Conservation (phyloP, 345 rosid genomes). For the Eucalyptus fibrosa region DNA sequence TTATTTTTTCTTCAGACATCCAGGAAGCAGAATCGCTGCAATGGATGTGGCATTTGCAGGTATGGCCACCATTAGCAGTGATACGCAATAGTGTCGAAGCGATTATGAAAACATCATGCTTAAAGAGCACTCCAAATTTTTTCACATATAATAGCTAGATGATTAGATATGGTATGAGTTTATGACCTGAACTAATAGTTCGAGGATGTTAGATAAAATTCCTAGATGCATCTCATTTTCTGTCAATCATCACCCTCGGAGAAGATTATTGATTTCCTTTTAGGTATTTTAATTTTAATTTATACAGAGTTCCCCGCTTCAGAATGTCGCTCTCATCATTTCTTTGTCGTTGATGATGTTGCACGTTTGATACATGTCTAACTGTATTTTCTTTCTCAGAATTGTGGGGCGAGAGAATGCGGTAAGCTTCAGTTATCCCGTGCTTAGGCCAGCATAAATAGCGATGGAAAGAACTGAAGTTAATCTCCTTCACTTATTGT, state of each 20-base stretch:
- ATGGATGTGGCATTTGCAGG: slow-evolving; percentile 90
- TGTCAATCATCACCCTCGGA: not conserved
- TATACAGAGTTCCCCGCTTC: too few species aligned
- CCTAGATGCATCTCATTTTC: not conserved
- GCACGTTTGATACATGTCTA: too few species aligned
- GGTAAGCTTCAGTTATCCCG: slow-evolving; percentile 3
- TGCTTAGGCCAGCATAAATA: not conserved
- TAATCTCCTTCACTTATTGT: not conserved
- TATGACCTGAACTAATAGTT: not conserved
- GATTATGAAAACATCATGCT: not conserved
- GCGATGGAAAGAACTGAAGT: not conserved
- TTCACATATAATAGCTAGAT: not conserved
- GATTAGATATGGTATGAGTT: not conserved
- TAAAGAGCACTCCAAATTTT: accelerated
- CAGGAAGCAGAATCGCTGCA: slow-evolving; percentile 36
- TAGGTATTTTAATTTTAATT: not conserved
- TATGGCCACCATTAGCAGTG: not conserved
- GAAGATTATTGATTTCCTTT: not conserved
- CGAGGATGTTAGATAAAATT: not conserved
- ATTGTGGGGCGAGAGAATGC: slow-evolving; percentile 61
- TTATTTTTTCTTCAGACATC: too few species aligned
- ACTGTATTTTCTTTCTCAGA: slow-evolving; percentile 6
- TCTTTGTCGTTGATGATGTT: too few species aligned
- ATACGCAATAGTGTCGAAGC: not conserved
- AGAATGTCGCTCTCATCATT: too few species aligned